Evolutionary conservation across 1,284 basidiomycete species (phyloP), one percentile per base, ranked within the genome.

Genomic region (Xerocomus minutiporus): DNA sequence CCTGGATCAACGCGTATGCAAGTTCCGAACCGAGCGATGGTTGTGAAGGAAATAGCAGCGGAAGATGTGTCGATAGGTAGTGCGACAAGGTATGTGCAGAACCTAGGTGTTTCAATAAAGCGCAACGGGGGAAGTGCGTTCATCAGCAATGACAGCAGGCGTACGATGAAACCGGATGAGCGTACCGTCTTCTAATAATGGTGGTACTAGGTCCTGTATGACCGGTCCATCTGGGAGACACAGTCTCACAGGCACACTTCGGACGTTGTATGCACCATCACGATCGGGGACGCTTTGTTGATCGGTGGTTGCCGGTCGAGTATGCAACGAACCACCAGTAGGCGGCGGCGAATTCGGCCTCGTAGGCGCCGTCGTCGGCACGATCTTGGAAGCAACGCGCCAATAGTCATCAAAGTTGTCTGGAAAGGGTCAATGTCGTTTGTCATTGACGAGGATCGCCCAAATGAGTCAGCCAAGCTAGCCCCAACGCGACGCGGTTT

Each of bases 401-500:
- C 91, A 94, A 65, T 91, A 97, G 57, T 93, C 84, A 60, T 97
- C 94, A 66, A 95, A 97, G 69, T 96, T 94, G 71, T 95, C 93
- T 92, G 64, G 34, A 60, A 53, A 40, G 42, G 26, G 6, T 35
- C 40, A 53, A 62, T 26, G 44, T 34, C 52, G 36, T 49, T 36
- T 28, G 15, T 57, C 55, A 52, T 53, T 52, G 55, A 62, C 44
- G 51, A 52, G 42, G 29, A 56, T 56, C 38, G 35, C 43, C 51
- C 53, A 56, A 45, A 68, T 56, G 50, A 60, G 56, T 66, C 45
- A 61, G 61, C 50, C 56, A 63, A 54, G 53, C 57, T 55, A 54
- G 44, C 48, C 23, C 52, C 51, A 17, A 53, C 38, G 29, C 28
- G 36, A 48, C 41, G 41, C 45, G 45, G 39, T 60, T 60, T 55